Evolutionary conservation across 495 filamentous ascomycete species (phyloP), one percentile per base, ranked within the genome.

Genomic region (Cladorrhinum samala): DNA sequence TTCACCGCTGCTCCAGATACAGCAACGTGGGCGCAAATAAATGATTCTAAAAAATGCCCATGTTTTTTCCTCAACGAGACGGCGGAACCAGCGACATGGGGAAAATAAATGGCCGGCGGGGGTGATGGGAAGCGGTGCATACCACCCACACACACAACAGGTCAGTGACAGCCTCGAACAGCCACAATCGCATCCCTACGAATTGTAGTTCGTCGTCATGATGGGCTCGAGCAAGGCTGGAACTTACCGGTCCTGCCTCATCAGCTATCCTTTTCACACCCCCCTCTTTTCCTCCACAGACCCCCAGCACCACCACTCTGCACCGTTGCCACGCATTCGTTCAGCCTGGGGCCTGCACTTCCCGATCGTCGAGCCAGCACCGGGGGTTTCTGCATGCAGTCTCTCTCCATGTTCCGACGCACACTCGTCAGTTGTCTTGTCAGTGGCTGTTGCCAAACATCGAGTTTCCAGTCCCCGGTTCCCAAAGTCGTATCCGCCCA

Each of bases 1-100:
- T 50, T 47, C 38, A 50, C 43, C 49, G 44, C 50, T 54, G 52
- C 56, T 53, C 55, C 57, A 56, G 56, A 62, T 52, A 52, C 52
- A 51, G 56, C 64, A 67, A 59, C 61, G 42, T 67, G 59, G 52
- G 33, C 54, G 59, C 59, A 61, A 66, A 59, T 51, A 62, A 59
- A 50, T 27, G 49, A 23, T 47, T 49, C 59, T 61, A 59, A n/a
- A n/a, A n/a, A 58, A 48, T 44, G 52, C 56, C 60, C 46, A 52
- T 37, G 37, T 14, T 46, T 30, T 19, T 11, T 33, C 5, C 27
- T 33, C 27, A 33, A 5, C 27, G 27, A 33, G 11, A 11, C 27
- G 5, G 27, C 11, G 27, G 27, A 33, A 33, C 47, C 18, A 16
- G 16, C 33, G 18, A 39, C 45, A 37, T 11, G 43, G 23, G 47